These are phyloP conservation scores for Pythium guiyangense DNA, from an alignment of 352 stramenopile species.

Conservation along the genomic window DNA sequence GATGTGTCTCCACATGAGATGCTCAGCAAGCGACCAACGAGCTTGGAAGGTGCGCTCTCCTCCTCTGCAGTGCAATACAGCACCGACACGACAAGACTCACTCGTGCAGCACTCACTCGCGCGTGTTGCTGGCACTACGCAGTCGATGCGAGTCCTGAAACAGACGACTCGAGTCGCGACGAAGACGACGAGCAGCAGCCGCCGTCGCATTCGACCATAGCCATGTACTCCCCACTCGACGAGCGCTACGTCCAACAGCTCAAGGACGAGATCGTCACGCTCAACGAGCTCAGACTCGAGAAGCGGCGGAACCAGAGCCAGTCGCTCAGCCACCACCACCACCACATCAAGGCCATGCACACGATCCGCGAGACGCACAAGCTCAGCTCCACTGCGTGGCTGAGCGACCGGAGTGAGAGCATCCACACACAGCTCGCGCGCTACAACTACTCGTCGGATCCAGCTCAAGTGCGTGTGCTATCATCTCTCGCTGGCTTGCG, in stretches of 20 bases:
- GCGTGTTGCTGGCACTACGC: neutral
- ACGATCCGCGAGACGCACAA: conserved; percentile 40
- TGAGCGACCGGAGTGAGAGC: conserved; percentile 6
- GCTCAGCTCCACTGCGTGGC: conserved; percentile 12
- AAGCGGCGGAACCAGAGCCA: conserved; percentile 1
- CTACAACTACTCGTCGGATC: conserved; percentile 49
- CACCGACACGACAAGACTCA: no score
- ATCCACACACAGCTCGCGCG: conserved; percentile 28
- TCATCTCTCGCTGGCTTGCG: neutral
- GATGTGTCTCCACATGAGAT: neutral
- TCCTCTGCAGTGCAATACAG: neutral
- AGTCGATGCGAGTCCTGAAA: conserved; percentile 9
- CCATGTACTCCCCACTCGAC: conserved; percentile 11
- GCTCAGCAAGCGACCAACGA: conserved; percentile 12
- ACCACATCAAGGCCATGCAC: conserved; percentile 57
- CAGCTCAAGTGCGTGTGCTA: conserved; percentile 23
- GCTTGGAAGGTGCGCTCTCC: conserved; percentile 12
- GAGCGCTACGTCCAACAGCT: conserved; percentile 52
- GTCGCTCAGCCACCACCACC: conserved; percentile 1
- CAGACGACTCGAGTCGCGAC: conserved; percentile 3
- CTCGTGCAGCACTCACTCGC: neutral
- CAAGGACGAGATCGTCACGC: conserved; percentile 45
- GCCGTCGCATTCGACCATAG: neutral
- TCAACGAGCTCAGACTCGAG: conserved; percentile 22
- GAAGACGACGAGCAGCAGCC: neutral